Percentiles rank a stretch among this genome's conserved stretches.
phyloP scores from a whole-genome alignment of 108 stramenopile species.

The Aurantiochytrium sp. region DNA sequence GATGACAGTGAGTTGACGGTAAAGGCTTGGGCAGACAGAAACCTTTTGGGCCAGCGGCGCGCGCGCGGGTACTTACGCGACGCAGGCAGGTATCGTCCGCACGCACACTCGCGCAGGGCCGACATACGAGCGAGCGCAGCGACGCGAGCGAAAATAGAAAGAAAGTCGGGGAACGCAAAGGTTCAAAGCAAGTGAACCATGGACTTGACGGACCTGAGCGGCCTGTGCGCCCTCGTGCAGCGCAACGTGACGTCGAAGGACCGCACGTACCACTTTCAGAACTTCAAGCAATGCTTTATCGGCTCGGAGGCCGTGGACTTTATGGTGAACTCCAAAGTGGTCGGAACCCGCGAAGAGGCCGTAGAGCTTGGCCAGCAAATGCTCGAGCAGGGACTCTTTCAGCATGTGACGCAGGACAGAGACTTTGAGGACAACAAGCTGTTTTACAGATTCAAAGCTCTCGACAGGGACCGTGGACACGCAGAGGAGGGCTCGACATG shows the following conservation, averaged over 20 bases:
- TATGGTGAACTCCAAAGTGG: conserved; percentile 43
- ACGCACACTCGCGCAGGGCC: too few relatives aligned
- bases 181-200: background rate
- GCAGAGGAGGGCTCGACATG: conserved; percentile 21
- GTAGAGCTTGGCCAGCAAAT: conserved; percentile 48
- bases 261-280: background rate
- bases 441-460: conserved; percentile 48
- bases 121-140: too few relatives aligned
- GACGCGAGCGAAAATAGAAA: too few relatives aligned
- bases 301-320: conserved; percentile 46
- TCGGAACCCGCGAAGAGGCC: conserved; percentile 44
- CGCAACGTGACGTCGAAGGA: background rate
- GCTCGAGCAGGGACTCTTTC: conserved; percentile 7
- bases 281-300: conserved; percentile 46
- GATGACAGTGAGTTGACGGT: too few relatives aligned
- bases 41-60: too few relatives aligned
- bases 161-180: too few relatives aligned
- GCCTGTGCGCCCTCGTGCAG: background rate
- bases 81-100: too few relatives aligned
- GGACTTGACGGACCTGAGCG: background rate
- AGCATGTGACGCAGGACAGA: conserved; percentile 35
- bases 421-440: conserved; percentile 50
- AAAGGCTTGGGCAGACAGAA: too few relatives aligned
- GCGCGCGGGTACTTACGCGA: too few relatives aligned
- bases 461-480: background rate